These are phyloP conservation scores for Raphanus sativus DNA, from an alignment of 345 rosid species.

Conservation along the genomic window DNA sequence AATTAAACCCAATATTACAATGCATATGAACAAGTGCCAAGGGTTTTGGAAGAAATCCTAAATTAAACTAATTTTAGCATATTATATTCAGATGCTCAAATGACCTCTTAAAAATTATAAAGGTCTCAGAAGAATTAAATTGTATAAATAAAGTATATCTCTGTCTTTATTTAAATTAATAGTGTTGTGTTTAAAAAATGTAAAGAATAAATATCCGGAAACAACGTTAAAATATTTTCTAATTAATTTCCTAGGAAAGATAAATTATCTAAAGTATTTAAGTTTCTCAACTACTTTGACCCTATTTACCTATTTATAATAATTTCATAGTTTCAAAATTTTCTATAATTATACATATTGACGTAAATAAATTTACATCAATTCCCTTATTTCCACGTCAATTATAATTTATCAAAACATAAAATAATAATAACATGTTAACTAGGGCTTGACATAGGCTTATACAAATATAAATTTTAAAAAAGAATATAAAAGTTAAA, in stretches of 20 bases:
- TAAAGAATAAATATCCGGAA: no score
- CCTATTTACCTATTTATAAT: no score
- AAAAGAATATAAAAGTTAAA: no score
- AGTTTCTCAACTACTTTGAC: background rate
- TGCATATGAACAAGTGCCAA: background rate
- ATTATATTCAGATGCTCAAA: background rate
- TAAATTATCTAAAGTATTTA: no score
- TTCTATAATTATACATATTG: background rate
- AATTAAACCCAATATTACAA: background rate
- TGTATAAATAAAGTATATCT: background rate
- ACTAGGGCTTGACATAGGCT: background rate
- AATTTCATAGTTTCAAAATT: background rate
- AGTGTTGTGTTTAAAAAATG: no score
- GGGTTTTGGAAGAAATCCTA: background rate
- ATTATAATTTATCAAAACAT: background rate
- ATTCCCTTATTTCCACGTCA: background rate
- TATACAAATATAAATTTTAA: no score
- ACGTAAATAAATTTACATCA: background rate
- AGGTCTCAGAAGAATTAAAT: no score
- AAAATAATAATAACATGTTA: background rate
- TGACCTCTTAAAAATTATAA: background rate
- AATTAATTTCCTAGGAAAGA: background rate
- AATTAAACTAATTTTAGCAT: background rate
- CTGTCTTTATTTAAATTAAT: background rate
- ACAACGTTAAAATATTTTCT: background rate